These are phyloP conservation scores for Talaromyces stipitatus DNA, from an alignment of 495 filamentous ascomycete species.

Conservation along the genomic window DNA sequence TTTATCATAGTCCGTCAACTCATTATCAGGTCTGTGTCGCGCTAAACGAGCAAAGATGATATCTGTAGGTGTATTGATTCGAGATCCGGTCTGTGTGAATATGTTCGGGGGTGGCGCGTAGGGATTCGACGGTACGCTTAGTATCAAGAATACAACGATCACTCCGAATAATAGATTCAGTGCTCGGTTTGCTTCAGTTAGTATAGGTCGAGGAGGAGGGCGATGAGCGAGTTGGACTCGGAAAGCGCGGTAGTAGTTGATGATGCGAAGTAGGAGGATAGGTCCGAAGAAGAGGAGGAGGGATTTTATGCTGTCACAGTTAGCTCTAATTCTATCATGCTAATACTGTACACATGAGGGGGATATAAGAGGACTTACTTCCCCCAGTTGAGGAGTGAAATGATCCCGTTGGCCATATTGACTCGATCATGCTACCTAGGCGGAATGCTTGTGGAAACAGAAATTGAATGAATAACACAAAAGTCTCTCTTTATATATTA, in stretches of 20 bases:
- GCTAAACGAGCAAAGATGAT: slow-evolving; percentile 77
- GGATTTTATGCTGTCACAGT: too few species aligned
- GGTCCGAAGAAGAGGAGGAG: slow-evolving; percentile 81
- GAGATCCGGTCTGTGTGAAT: slow-evolving; percentile 68
- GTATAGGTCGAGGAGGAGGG: slow-evolving; percentile 45
- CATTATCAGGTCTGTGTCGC: slow-evolving; percentile 43
- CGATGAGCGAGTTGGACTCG: slow-evolving; percentile 49
- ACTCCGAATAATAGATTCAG: slow-evolving; percentile 55
- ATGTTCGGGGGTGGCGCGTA: slow-evolving; percentile 57
- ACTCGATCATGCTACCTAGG: not conserved
- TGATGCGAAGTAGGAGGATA: slow-evolving; percentile 64
- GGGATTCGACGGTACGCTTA: slow-evolving; percentile 65
- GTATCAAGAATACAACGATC: slow-evolving; percentile 48
- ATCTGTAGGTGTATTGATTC: slow-evolving; percentile 76
- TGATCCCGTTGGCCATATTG: slow-evolving; percentile 16
- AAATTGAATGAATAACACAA: not conserved
- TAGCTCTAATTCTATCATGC: too few species aligned
- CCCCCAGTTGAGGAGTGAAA: slow-evolving; percentile 8
- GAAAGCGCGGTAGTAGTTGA: slow-evolving; percentile 61
- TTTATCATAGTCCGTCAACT: slow-evolving; percentile 54
- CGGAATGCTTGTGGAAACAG: not conserved
- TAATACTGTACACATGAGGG: slow-evolving; percentile 32
- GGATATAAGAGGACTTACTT: slow-evolving; percentile 21
- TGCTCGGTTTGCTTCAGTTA: slow-evolving; percentile 35
- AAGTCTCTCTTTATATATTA: too few species aligned